Base-by-base conservation (phyloP, 768 basidiomycete species). In the Russula earlei region DNA sequence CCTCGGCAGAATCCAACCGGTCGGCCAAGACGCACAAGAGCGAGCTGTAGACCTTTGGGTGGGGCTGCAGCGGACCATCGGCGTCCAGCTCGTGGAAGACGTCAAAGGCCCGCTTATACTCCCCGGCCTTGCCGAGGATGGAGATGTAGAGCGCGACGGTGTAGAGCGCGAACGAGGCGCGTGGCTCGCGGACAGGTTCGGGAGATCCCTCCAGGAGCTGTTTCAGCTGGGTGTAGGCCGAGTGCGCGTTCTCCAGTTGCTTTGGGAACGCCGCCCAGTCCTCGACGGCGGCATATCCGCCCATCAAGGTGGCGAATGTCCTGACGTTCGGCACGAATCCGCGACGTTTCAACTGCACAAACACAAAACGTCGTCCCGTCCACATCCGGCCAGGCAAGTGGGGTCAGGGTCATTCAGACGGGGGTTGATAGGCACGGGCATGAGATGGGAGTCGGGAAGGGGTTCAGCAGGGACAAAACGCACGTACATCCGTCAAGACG, bases 261-360 rank as follows among this genome's bases (percentile, higher is more conserved):
- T 83, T 82, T 19, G 78, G 64, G 63, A 79, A 74, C 20, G 60
- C 64, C 0, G 70, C 59, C 86, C 87, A 91, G 61, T 83, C 68
- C 15, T 81, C 74, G 27, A 89, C 79, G 27, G 74, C 74, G 2
- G 78, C 73, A 41, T 85, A 74, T 6, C 86, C 87, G 42, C 68
- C 75, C 67, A 92, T 75, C 68, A 91, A 71, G 22, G 85, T 87
- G 43, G 77, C 74, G 62, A 78, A 91, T 2, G 90, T 90, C 54
- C 80, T 71, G 7, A 74, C 67, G 42, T 76, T 83, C 24, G 91
- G 87, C 44, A 75, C 75, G 65, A 89, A 84, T 1, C 87, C 86
- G 42, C 91, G 80, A 33, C 88, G 78, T 69, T 89, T 91, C 88
- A 92, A 89, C 90, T 92, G 58, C 34, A 46, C 22, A 34, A 47